Percentiles rank a stretch among this genome's conserved stretches.
Conservation (phyloP, 2,329 filamentous ascomycete species). For the Colletotrichum orchidophilum region DNA sequence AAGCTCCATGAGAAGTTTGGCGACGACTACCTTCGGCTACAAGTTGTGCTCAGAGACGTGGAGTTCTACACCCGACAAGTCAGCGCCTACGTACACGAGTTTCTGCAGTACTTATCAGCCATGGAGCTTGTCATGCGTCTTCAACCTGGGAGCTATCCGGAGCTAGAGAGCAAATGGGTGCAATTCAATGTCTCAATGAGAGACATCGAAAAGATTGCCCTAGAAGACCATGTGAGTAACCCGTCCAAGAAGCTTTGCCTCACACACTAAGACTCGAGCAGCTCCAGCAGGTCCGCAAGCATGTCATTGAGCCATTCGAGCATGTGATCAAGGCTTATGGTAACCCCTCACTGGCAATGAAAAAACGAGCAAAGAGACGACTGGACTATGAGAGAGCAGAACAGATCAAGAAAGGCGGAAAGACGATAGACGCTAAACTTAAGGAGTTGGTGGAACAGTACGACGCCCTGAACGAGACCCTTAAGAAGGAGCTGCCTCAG, state of each 20-base stretch:
- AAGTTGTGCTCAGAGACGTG: constrained; percentile 93
- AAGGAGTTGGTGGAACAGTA: constrained; percentile 89
- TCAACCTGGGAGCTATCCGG: constrained; percentile 77
- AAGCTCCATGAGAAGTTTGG: constrained; percentile 87
- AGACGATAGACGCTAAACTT: constrained; percentile 88
- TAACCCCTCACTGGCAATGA: constrained; percentile 88
- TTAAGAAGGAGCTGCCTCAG: constrained; percentile 91
- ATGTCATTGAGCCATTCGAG: constrained; percentile 86
- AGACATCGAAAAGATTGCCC: constrained; percentile 83
- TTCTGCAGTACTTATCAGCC: constrained; percentile 81
- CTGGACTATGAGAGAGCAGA: constrained; percentile 87
- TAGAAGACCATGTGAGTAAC: constrained; percentile 81
- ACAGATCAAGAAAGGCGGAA: constrained; percentile 79
- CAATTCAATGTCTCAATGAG: constrained; percentile 88
- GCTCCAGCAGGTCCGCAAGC: constrained; percentile 75
- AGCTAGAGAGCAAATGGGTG: constrained; percentile 94
- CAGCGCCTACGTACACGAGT: constrained; percentile 81
- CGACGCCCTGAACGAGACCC: constrained; percentile 87
- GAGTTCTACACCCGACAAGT: constrained; percentile 90
- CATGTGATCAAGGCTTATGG: constrained; percentile 82
- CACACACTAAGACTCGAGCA: constrained; percentile 37
- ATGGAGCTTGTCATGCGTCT: constrained; percentile 84
- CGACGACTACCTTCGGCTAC: constrained; percentile 90
- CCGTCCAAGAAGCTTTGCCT: not conserved
- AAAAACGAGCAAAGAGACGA: constrained; percentile 92